Base-by-base conservation (phyloP, 257 asterid species). In the Solanum bulbocastanum region DNA sequence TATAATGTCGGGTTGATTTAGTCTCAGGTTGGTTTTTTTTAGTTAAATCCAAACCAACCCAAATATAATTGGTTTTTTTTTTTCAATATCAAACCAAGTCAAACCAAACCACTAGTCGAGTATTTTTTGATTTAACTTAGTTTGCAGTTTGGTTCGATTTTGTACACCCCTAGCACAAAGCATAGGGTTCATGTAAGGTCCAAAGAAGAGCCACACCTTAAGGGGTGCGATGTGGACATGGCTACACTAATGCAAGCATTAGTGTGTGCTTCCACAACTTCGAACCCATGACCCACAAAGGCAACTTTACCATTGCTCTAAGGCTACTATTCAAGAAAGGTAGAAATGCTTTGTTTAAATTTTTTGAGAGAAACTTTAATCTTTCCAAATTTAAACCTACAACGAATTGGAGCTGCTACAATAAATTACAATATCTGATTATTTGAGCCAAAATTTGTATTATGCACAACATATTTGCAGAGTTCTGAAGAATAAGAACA, bases 381-480 rank as follows among this genome's bases (percentile, higher is more conserved):
- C 39, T 42, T 78, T 78, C 62, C n/a, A 25, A 76, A 42, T 42
- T 7, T 25, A 42, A 27, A 27, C 65, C 65, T 25, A 42, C 18
- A 25, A 32, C 39, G n/a, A 42, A 42, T 25, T 78, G 22, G 58
- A 12, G 58, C 23, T 76, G 58, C 58, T 23, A 25, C 33, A 40
- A 13, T 8, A 25, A 27, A 23, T 44, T 30, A 27, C 27, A 81
- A 30, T 7, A 81, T 27, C 40, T 81, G 42, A 46, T 30, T 11
- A 81, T 81, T 46, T 46, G 85, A 30, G 85, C 85, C 85, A 81
- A 85, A 62, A 85, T 10, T 39, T 62, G 82, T 87, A 87, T 56
- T 83, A 83, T 87, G 81, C 89, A 83, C 83, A 87, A 71, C 72
- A 85, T 83, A 87, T 73, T 46, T 69, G 75, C 87, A 69, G 84